These are phyloP conservation scores for Amanita rubescens DNA, from an alignment of 768 basidiomycete species.

Conservation along the genomic window DNA sequence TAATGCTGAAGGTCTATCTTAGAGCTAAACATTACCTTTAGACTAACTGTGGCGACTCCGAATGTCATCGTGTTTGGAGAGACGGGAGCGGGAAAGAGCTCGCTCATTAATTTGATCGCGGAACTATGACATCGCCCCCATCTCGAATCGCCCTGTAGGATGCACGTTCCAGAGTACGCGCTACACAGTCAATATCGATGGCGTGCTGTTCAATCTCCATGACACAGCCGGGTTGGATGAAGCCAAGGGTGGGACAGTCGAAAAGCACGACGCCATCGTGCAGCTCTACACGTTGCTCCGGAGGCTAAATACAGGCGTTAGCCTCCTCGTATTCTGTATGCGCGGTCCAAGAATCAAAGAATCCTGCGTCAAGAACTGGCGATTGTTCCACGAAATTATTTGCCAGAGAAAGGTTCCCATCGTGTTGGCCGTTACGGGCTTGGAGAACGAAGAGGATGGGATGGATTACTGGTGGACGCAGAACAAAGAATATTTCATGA, in stretches of 20 bases:
- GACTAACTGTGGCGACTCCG: background rate
- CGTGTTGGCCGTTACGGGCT: slow-evolving; percentile 27
- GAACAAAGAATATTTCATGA: slow-evolving; percentile 21
- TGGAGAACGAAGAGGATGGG: slow-evolving; percentile 29
- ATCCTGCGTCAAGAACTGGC: slow-evolving; percentile 23
- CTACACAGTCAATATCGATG: slow-evolving; percentile 20
- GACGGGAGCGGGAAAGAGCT: slow-evolving; percentile 32
- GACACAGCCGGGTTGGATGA: slow-evolving; percentile 37
- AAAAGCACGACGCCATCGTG: slow-evolving; percentile 15
- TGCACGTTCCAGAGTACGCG: slow-evolving; percentile 26
- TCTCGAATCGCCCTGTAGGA: slow-evolving; percentile 24
- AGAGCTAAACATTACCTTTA: background rate
- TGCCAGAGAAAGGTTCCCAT: slow-evolving; percentile 29
- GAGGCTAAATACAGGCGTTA: slow-evolving; percentile 18
- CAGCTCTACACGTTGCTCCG: slow-evolving; percentile 23
- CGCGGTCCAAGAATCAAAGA: slow-evolving; percentile 19
- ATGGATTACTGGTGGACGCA: slow-evolving; percentile 31
- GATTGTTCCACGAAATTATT: slow-evolving; percentile 28
- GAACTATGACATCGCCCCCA: slow-evolving; percentile 18
- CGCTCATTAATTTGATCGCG: slow-evolving; percentile 33
- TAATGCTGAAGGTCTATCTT: too few relatives aligned
- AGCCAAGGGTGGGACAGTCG: slow-evolving; percentile 16
- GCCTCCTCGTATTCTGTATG: slow-evolving; percentile 31
- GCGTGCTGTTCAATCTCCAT: slow-evolving; percentile 21
- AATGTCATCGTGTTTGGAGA: slow-evolving; percentile 36